These are phyloP conservation scores for Pythium insidiosum DNA, from an alignment of 352 stramenopile species.

Conservation along the genomic window DNA sequence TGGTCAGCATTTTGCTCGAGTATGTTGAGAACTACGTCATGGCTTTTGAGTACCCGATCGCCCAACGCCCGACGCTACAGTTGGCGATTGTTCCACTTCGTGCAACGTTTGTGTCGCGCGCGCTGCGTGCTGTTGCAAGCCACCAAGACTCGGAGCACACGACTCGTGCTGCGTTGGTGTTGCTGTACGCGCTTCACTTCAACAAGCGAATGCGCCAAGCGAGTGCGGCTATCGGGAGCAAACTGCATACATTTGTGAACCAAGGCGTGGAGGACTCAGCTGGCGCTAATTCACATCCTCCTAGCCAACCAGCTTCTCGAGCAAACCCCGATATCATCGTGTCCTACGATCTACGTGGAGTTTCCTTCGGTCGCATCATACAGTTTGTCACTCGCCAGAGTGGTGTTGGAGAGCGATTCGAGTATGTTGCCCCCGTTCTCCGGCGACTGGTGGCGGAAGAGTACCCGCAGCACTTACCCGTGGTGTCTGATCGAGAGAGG, in stretches of 20 bases:
- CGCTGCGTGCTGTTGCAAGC: no score
- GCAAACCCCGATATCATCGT: constrained; percentile 38
- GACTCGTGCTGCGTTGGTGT: constrained; percentile 25
- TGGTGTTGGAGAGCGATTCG: constrained; percentile 30
- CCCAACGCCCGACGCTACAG: constrained; percentile 41
- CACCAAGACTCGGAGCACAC: no score
- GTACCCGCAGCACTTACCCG: constrained; percentile 16
- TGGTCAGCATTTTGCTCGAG: constrained; percentile 46
- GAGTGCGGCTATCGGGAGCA: constrained; percentile 41
- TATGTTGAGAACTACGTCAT: constrained; percentile 75
- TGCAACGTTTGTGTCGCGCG: constrained; percentile 4
- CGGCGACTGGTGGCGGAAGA: constrained; percentile 48
- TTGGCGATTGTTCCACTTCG: constrained; percentile 54
- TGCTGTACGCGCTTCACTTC: constrained; percentile 59
- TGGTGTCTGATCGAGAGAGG: no score
- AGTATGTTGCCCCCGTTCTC: constrained; percentile 43
- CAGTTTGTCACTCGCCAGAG: constrained; percentile 20
- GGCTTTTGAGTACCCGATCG: constrained; percentile 64
- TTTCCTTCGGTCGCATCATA: constrained; percentile 29
- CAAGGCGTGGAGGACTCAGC: constrained; percentile 5
- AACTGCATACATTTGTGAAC: constrained; percentile 32
- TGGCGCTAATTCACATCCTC: not conserved
- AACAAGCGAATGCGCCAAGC: constrained; percentile 55
- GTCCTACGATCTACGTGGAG: constrained; percentile 31
- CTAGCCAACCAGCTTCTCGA: no score